Evolutionary conservation across 2,329 filamentous ascomycete genomes (phyloP).

Genomic region (Trichoderma sp.): DNA sequence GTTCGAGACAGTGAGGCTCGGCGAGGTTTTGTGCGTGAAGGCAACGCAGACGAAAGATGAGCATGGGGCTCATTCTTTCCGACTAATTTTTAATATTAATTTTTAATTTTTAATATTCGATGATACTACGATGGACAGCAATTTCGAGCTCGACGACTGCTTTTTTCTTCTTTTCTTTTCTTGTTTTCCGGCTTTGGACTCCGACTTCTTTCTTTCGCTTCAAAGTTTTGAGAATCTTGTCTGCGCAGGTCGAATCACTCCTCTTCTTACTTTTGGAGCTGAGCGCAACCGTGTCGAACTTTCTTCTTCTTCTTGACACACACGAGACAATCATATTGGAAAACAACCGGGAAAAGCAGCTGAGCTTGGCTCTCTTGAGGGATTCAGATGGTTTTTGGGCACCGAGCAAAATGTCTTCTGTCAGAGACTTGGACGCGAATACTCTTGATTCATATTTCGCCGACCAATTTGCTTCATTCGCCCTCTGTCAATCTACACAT

Average conservation of each 20-base stretch:
- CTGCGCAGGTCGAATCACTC: conserved; percentile 13
- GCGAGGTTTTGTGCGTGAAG: conserved; percentile 2
- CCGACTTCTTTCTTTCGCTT: not conserved
- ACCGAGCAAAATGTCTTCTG: conserved; percentile 4
- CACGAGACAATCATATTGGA: conserved; percentile 2
- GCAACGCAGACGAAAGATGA: conserved; percentile 17
- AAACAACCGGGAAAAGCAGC: conserved; percentile 1
- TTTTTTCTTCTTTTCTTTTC: not conserved
- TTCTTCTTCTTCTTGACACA: not conserved
- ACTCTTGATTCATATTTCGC: not conserved
- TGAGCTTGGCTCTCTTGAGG: conserved; percentile 10
- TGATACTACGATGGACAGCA: conserved; percentile 8
- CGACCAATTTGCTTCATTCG: not conserved
- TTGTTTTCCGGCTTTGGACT: not conserved
- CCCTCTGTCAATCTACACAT: not conserved
- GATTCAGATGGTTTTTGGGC: conserved; percentile 12
- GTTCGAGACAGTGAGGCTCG: conserved; percentile 1
- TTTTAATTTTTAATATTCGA: conserved; percentile 8
- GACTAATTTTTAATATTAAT: not conserved
- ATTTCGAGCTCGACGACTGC: conserved; percentile 15
- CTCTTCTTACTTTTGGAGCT: not conserved
- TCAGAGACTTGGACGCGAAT: conserved; percentile 12
- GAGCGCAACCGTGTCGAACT: conserved; percentile 5
- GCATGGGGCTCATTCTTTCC: not conserved
- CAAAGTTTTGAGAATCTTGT: conserved; percentile 1